Percentiles rank a stretch among this genome's conserved stretches.
phyloP scores from a whole-genome alignment of 2,329 filamentous ascomycete genomes.

The Blastomyces gilchristii region DNA sequence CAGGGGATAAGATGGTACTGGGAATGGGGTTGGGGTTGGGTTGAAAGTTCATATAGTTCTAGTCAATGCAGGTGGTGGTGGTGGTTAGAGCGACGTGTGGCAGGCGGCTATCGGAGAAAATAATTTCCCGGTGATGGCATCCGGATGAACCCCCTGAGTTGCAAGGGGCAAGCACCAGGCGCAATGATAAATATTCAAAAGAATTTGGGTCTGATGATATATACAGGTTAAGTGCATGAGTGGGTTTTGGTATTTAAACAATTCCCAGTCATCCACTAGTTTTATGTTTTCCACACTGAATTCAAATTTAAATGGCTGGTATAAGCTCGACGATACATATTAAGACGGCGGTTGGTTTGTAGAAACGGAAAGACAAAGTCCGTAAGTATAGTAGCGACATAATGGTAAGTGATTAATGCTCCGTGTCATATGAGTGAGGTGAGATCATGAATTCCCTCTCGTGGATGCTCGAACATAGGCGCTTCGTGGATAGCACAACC shows the following conservation, averaged over 20 bases:
- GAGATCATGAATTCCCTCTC: neutral
- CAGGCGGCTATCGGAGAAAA: slow-evolving; percentile 1
- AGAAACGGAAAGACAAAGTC: neutral
- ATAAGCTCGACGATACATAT: neutral
- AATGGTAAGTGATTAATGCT: neutral
- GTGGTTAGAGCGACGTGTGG: neutral
- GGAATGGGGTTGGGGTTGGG: neutral
- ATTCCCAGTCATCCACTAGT: neutral
- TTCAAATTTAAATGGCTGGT: neutral
- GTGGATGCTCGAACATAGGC: neutral
- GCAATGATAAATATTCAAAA: neutral
- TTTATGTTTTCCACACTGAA: neutral
- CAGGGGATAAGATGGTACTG: neutral
- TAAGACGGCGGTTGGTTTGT: neutral
- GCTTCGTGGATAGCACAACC: neutral
- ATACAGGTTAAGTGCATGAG: neutral
- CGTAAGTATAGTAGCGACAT: neutral
- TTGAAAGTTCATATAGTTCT: neutral
- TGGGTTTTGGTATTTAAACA: neutral
- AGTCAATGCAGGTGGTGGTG: neutral
- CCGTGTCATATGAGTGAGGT: neutral
- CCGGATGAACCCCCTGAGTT: neutral
- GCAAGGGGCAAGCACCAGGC: neutral
- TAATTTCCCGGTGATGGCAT: neutral
- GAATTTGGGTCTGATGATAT: neutral